These are phyloP conservation scores for Backusella mclennaniae DNA, from an alignment of 192 early-diverging fungal genomes.

Conservation along the genomic window DNA sequence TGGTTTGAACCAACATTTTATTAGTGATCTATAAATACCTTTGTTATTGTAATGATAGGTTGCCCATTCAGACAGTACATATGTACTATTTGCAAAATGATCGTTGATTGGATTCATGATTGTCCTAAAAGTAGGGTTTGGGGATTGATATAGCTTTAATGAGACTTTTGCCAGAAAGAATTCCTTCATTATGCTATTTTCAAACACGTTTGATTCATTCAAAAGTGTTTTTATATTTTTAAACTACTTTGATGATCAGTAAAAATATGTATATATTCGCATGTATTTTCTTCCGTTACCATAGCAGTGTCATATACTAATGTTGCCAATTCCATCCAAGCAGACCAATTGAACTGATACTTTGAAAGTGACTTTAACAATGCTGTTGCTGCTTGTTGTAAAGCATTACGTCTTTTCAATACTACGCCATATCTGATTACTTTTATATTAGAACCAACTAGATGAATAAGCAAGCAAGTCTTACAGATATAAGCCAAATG, in stretches of 20 bases:
- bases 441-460: no score
- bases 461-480: neutral
- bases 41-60: constrained; percentile 58
- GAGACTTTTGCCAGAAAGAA: constrained; percentile 58
- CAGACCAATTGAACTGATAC: constrained; percentile 89
- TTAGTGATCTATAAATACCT: constrained; percentile 3
- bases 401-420: constrained; percentile 38
- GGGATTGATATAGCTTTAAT: constrained; percentile 45
- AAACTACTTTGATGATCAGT: constrained; percentile 8
- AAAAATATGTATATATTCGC: neutral
- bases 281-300: constrained; percentile 7
- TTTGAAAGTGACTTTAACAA: constrained; percentile 64
- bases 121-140: constrained; percentile 29
- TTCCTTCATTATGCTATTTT: constrained; percentile 31
- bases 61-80: constrained; percentile 62
- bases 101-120: constrained; percentile 41
- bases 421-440: constrained; percentile 54
- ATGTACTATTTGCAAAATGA: constrained; percentile 61
- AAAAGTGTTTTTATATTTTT: constrained; percentile 21
- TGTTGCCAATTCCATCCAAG: constrained; percentile 78
- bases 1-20: neutral
- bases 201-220: constrained; percentile 1
- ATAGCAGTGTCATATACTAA: constrained; percentile 46
- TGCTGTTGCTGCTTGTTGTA: constrained; percentile 45
- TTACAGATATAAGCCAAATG: constrained; percentile 70